Evolutionary conservation across 306 rosid species (phyloP), one percentile per base, ranked within the genome.

Genomic region (Prunus campanulata): DNA sequence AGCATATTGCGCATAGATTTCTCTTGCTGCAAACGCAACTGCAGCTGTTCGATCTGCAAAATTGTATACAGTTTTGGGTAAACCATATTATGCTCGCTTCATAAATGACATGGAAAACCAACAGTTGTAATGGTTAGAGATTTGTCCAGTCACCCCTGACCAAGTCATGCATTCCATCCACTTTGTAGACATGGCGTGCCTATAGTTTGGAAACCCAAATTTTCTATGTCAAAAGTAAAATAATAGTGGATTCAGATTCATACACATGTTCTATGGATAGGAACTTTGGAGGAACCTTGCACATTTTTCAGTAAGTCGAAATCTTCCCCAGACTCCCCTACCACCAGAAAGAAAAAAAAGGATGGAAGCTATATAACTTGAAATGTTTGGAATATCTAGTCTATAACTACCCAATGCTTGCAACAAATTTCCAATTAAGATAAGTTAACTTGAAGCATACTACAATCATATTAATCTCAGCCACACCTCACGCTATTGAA

Each of bases 21-120:
- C 42, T 35, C 42, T 35, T 35, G 42, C 42, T 35, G 42, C 72
- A 93, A 77, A 69, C 87, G 90, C 78, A 79, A 78, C 73, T 93
- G 97, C 71, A 93, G 89, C 82, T 83, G 84, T 90, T 90, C 97
- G 18, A 93, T 90, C 98, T 93, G 88, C 69, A 80, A 80, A 79
- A 32, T 60, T 61, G 74, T 18, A 71, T 11, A 65, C 49, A 46
- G n/a, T 49, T 55, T 16, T 20, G 72, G 3, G 75, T 60, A 88
- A 74, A 75, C 51, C 64, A 66, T 32, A 72, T 57, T 22, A 66
- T 32, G 74, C 55, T 66, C 11, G 56, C 54, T 49, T 15, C 16
- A 72, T 14, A 78, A 19, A 39, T 39, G 32, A 25, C 61, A 20
- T 27, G 30, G 69, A 56, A 66, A 83, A 46, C 64, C 14, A 83